These are phyloP conservation scores for Triangularia verruculosa DNA, from an alignment of 2,329 filamentous ascomycete species.

Conservation along the genomic window DNA sequence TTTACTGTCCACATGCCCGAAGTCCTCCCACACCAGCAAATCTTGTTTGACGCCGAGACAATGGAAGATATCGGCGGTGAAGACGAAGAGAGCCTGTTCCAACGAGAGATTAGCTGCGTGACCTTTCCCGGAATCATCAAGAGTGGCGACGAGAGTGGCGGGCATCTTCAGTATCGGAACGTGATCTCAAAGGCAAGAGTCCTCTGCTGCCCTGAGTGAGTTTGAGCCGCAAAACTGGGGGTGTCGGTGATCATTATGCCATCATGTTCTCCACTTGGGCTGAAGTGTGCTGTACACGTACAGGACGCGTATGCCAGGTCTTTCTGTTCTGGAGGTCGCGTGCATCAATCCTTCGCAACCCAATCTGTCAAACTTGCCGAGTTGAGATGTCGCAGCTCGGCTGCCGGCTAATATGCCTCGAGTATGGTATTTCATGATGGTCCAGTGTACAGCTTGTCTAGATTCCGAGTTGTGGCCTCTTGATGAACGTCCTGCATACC, in stretches of 20 bases:
- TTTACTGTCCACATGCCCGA: constrained; percentile 56
- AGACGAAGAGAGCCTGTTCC: constrained; percentile 53
- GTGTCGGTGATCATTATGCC: background rate
- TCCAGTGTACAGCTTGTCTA: background rate
- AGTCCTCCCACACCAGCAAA: constrained; percentile 50
- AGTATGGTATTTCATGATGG: background rate
- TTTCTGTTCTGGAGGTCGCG: background rate
- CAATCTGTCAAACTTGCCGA: background rate
- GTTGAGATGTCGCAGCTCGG: background rate
- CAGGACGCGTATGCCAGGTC: background rate
- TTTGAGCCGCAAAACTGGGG: background rate
- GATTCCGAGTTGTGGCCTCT: background rate
- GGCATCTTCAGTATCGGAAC: constrained; percentile 58
- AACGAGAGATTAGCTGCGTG: constrained; percentile 57
- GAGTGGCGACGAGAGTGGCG: constrained; percentile 61
- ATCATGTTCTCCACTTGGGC: background rate
- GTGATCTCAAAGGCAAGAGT: constrained; percentile 66
- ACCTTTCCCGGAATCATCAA: constrained; percentile 65
- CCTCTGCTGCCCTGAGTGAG: constrained; percentile 51
- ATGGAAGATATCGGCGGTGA: constrained; percentile 68
- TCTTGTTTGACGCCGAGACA: constrained; percentile 53
- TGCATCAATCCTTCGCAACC: background rate
- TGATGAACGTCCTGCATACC: background rate
- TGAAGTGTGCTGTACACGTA: background rate
- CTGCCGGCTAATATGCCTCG: background rate